Evolutionary conservation across 129 eudicot genomes (phyloP), one percentile per base, ranked within the genome.

Genomic region (Calendula officinalis): DNA sequence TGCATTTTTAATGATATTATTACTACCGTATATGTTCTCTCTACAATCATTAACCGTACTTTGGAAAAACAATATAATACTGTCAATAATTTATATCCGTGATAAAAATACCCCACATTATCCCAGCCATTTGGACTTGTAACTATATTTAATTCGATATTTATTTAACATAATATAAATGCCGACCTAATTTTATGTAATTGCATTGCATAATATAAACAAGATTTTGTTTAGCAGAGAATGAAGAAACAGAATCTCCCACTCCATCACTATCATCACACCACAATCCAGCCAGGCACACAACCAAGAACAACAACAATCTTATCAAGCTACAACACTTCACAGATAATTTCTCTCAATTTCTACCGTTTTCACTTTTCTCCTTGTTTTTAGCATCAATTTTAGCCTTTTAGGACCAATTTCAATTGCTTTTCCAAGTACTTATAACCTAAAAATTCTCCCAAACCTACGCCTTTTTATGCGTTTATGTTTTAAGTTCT

Each of bases 191-290:
- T 13, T 49, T 49, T 10, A 6, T 40, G 3, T 38, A 52, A 3
- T 39, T 39, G 6, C 8, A 12, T 17, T 22, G 35, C 35, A 17
- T 22, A 52, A 52, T 52, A 52, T 12, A 15, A 38, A 40, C 9
- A 15, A 60, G 35, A 15, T 6, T 38, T 60, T 60, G 34, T 60
- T 60, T 9, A 54, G 9, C 57, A 64, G 55, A 3, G 57, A 64
- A 64, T 64, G 41, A 50, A 65, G 0, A 33, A 16, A 65, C 0
- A 3, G 70, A 50, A 65, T 65, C 70, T 66, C 48, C 45, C 12
- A 11, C 44, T n/a, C 42, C 70, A 49, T 37, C 60, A 37, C 30
- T 36, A 35, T 47, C 69, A 8, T 4, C 8, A 5, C 1, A 52
- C 10, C 6, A 5, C 22, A 55, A 55, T 13, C 7, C 11, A n/a